phyloP scores from a whole-genome alignment of 176 grass and related monocot species.

The Eragrostis curvula region DNA sequence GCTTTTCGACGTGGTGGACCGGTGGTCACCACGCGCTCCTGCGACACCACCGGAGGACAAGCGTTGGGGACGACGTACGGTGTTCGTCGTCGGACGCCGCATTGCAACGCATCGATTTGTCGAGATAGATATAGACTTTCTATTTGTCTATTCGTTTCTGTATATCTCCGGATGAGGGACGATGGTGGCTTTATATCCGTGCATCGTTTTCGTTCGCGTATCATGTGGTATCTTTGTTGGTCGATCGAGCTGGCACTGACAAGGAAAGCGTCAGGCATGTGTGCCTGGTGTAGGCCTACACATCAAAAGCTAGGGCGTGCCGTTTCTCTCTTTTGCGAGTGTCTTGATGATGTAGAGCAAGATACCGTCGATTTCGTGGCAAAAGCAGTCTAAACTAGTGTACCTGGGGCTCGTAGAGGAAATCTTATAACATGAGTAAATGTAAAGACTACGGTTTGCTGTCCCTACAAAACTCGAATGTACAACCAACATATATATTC shows the following conservation, averaged over 20 bases:
- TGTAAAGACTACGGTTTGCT: too few relatives aligned
- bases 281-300: background rate
- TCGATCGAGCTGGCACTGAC: conserved; percentile 2
- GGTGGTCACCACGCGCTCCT: background rate
- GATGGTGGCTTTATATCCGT: background rate
- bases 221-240: background rate
- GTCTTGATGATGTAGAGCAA: too few relatives aligned
- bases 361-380: too few relatives aligned
- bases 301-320: background rate
- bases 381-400: too few relatives aligned
- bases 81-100: too few relatives aligned
- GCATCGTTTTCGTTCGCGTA: background rate
- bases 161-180: too few relatives aligned
- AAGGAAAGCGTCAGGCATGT: background rate
- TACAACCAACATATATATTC: too few relatives aligned
- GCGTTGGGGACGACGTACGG: too few relatives aligned
- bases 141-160: background rate
- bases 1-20: background rate
- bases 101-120: background rate
- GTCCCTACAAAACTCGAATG: too few relatives aligned
- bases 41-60: background rate
- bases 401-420: too few relatives aligned
- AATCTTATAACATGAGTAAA: too few relatives aligned
- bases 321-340: too few relatives aligned
- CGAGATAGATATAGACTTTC: background rate